Percentiles rank a stretch among this genome's conserved stretches.
These are phyloP conservation scores for Begonia loranthoides DNA, from an alignment of 306 rosid genomes.

Conservation along the genomic window DNA sequence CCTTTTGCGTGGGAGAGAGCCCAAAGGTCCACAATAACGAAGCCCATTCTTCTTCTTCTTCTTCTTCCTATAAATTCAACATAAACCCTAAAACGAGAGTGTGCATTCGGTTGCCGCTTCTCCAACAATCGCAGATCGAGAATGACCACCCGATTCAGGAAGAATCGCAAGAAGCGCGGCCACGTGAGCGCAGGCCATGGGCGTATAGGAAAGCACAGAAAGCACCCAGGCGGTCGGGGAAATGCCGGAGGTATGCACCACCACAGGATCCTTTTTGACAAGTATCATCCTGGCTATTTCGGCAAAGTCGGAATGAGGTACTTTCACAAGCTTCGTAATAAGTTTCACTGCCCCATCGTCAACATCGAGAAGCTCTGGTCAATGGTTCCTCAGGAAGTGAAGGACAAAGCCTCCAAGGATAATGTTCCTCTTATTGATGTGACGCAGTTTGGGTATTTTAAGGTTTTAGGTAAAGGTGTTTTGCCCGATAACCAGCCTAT, in stretches of 20 bases:
- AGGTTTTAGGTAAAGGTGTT: slow-evolving; percentile 59
- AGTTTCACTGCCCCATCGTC: slow-evolving; percentile 53
- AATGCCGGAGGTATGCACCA: slow-evolving; percentile 93
- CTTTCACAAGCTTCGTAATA: slow-evolving; percentile 65
- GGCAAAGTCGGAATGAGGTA: slow-evolving; percentile 80
- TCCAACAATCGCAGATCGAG: slow-evolving; percentile 1
- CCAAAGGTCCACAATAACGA: no score
- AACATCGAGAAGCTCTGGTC: slow-evolving; percentile 73
- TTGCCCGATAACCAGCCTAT: slow-evolving; percentile 39
- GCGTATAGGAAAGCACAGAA: slow-evolving; percentile 64
- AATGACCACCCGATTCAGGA: slow-evolving; percentile 76
- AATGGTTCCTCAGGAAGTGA: slow-evolving; percentile 40
- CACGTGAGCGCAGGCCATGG: slow-evolving; percentile 90
- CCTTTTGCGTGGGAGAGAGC: no score
- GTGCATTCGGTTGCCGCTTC: neutral
- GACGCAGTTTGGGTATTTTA: slow-evolving; percentile 47
- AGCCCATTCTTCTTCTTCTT: no score
- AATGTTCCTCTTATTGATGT: slow-evolving; percentile 47
- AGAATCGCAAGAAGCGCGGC: slow-evolving; percentile 82
- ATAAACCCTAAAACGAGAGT: neutral
- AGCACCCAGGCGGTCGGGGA: slow-evolving; percentile 77
- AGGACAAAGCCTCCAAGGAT: slow-evolving; percentile 52
- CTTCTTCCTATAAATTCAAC: slow-evolving; percentile 1
- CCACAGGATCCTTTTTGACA: slow-evolving; percentile 75
- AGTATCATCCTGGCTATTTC: slow-evolving; percentile 67